A percentile compares a stretch with the other conserved stretches of the same genome.
These are phyloP conservation scores for Sinapis alba DNA, from an alignment of 441 rosid species.

Conservation along the genomic window DNA sequence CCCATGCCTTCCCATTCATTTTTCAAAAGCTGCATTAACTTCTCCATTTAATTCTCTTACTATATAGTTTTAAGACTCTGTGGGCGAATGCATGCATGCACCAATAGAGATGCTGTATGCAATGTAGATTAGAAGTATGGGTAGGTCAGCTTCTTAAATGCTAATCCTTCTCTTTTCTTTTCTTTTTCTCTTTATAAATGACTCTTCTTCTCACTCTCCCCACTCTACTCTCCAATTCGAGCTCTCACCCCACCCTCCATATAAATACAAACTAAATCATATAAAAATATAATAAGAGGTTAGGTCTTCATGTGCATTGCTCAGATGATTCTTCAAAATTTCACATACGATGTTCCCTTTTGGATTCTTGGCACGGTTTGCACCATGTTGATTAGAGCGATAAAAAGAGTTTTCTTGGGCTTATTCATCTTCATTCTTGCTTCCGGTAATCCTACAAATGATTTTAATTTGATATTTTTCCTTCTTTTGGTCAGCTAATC, in stretches of 20 bases:
- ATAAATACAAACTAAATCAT: background rate
- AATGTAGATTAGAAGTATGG: constrained; percentile 29
- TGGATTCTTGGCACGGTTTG: constrained; percentile 34
- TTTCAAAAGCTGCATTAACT: constrained; percentile 17
- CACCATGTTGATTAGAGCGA: constrained; percentile 6
- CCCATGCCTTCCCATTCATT: constrained; percentile 5
- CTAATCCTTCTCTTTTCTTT: constrained; percentile 6
- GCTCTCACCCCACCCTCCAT: constrained; percentile 15
- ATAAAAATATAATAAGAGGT: background rate
- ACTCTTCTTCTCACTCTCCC: constrained; percentile 8
- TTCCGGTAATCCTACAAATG: constrained; percentile 43
- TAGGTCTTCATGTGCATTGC: constrained; percentile 4
- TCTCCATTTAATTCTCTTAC: constrained; percentile 7
- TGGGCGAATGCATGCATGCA: constrained; percentile 34
- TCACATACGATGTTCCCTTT: constrained; percentile 30
- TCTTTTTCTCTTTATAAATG: constrained; percentile 16
- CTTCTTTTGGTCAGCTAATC: background rate
- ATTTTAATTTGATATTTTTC: background rate
- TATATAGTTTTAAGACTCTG: background rate
- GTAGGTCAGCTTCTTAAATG: constrained; percentile 33
- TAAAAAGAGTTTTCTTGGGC: constrained; percentile 49
- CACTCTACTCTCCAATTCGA: constrained; percentile 19
- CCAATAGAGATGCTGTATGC: constrained; percentile 30
- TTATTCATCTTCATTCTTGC: constrained; percentile 60
- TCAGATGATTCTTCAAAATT: constrained; percentile 11